Conservation (phyloP, 2,329 filamentous ascomycete species). For the Colletotrichum lupini region DNA sequence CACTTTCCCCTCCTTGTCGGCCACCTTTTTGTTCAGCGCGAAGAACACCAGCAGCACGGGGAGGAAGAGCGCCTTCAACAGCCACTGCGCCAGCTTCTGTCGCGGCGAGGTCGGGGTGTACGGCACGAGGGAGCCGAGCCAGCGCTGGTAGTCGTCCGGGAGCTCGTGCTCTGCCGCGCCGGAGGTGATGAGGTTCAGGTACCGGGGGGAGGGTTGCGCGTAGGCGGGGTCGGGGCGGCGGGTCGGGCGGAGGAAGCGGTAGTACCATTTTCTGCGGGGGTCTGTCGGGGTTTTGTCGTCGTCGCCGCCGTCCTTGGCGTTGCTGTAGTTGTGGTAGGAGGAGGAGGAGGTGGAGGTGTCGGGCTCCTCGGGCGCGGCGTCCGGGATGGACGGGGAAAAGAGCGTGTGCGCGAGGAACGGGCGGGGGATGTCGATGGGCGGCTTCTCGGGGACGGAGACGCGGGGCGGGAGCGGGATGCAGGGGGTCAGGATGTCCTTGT, state of each 20-base stretch:
- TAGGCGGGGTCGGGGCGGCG: constrained; percentile 75
- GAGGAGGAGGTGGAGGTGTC: too few species aligned
- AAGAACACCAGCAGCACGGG: constrained; percentile 40
- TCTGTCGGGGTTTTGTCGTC: constrained; percentile 35
- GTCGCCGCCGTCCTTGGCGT: constrained; percentile 4
- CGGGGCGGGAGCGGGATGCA: constrained; percentile 76
- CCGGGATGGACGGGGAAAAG: constrained; percentile 70
- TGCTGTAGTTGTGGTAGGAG: constrained; percentile 37
- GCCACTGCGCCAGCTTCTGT: constrained; percentile 75
- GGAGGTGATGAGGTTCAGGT: constrained; percentile 81
- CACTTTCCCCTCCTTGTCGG: constrained; percentile 73
- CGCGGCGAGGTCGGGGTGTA: constrained; percentile 76
- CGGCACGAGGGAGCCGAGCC: constrained; percentile 74
- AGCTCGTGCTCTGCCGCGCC: constrained; percentile 86
- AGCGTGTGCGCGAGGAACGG: constrained; percentile 89
- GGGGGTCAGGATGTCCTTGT: constrained; percentile 83
- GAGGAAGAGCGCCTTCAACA: constrained; percentile 58
- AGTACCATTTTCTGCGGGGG: constrained; percentile 54
- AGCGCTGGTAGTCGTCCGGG: constrained; percentile 80
- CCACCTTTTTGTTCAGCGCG: constrained; percentile 56
- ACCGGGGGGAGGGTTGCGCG: constrained; percentile 85
- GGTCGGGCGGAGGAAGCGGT: constrained; percentile 55
- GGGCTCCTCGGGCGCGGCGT: constrained; percentile 38
- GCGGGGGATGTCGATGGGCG: constrained; percentile 62
- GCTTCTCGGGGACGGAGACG: constrained; percentile 71